phyloP scores from a whole-genome alignment of 2,329 filamentous ascomycete species.

The Pestalotiopsis sp. region DNA sequence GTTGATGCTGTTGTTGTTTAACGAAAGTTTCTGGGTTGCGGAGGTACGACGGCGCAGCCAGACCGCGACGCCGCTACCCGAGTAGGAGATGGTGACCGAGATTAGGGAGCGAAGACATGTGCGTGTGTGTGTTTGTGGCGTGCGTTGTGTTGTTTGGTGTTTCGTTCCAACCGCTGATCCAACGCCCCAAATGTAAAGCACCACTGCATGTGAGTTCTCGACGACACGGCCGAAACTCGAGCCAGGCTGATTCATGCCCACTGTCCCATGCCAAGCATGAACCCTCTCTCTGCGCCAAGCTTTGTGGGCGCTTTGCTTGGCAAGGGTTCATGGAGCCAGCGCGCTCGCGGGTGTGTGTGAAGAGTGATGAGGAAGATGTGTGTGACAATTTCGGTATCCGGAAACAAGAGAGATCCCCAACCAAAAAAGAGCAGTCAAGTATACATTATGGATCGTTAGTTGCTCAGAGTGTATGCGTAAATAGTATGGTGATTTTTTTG shows the following conservation, averaged over 20 bases:
- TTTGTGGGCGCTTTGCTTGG: not conserved
- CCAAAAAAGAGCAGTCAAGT: not conserved
- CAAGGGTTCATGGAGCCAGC: not conserved
- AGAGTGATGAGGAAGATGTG: not conserved
- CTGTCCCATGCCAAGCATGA: not conserved
- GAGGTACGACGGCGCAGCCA: not conserved
- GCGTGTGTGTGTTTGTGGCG: not conserved
- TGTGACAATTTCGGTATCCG: not conserved
- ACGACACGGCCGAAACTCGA: not conserved
- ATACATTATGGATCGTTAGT: constrained; percentile 7
- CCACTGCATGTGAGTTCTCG: not conserved
- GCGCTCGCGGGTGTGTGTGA: not conserved
- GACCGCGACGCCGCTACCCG: not conserved
- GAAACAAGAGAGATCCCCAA: not conserved
- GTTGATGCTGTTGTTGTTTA: not conserved
- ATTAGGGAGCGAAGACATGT: not conserved
- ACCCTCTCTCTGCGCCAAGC: not conserved
- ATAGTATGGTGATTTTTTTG: not conserved
- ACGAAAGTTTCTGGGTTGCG: not conserved
- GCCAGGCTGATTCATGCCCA: not conserved
- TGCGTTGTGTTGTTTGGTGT: not conserved
- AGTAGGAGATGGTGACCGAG: not conserved
- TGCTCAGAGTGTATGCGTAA: not conserved
- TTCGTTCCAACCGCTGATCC: not conserved
- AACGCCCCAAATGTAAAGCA: not conserved